phyloP scores from a whole-genome alignment of 345 rosid genomes.

The Chamaenerion angustifolium region DNA sequence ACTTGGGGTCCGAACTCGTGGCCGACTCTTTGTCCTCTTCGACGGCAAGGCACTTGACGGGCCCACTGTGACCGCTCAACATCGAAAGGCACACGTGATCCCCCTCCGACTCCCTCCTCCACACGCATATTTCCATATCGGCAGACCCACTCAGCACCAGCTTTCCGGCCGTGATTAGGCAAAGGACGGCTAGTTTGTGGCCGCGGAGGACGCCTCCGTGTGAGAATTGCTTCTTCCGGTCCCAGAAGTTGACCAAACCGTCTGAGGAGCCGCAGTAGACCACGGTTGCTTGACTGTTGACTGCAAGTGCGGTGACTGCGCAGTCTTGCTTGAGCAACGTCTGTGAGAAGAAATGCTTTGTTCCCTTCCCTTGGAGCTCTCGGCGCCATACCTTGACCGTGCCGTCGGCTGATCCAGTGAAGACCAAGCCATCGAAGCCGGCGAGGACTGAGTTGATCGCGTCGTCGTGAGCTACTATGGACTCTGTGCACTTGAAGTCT shows the following conservation, averaged over 20 bases:
- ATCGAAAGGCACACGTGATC: slow-evolving; percentile 49
- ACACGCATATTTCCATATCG: slow-evolving; percentile 62
- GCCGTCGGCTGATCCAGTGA: slow-evolving; percentile 85
- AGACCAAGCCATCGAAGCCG: slow-evolving; percentile 68
- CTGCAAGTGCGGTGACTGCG: slow-evolving; percentile 55
- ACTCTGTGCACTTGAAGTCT: slow-evolving; percentile 56
- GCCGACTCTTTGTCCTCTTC: slow-evolving; percentile 39
- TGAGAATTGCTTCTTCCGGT: slow-evolving; percentile 30
- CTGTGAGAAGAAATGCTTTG: slow-evolving; percentile 68
- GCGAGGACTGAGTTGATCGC: slow-evolving; percentile 56
- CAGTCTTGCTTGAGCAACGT: slow-evolving; percentile 67
- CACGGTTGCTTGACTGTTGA: slow-evolving; percentile 33
- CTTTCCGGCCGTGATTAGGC: slow-evolving; percentile 48
- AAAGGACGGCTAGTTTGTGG: slow-evolving; percentile 61
- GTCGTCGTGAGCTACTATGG: slow-evolving; percentile 66
- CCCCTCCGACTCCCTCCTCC: slow-evolving; percentile 34
- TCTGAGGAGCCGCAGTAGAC: slow-evolving; percentile 77
- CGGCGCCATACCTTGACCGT: slow-evolving; percentile 79
- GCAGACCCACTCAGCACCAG: slow-evolving; percentile 76
- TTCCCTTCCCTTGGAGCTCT: slow-evolving; percentile 67
- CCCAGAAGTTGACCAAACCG: slow-evolving; percentile 74
- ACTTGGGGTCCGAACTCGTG: slow-evolving; percentile 25
- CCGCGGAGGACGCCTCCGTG: slow-evolving; percentile 62
- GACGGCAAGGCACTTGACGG: slow-evolving; percentile 77
- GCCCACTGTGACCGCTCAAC: slow-evolving; percentile 57